These are phyloP conservation scores for Suillus sp. DNA, from an alignment of 768 basidiomycete genomes.

Conservation along the genomic window DNA sequence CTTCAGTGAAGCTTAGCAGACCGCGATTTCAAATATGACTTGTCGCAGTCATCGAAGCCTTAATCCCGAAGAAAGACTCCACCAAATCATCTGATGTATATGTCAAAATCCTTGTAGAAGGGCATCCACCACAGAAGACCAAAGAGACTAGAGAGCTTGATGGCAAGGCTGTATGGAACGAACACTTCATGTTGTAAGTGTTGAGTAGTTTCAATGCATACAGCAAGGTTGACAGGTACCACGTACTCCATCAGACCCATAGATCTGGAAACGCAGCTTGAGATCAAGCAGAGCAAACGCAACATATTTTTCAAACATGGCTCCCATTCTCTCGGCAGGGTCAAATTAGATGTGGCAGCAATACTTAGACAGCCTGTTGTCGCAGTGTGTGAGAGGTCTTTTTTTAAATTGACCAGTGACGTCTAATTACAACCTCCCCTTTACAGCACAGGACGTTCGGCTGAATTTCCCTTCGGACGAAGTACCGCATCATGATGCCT, in stretches of 20 bases:
- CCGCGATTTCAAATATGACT: not conserved
- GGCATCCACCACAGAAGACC: slow-evolving; percentile 3
- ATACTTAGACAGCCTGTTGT: not conserved
- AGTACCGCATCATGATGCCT: not conserved
- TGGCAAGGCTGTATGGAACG: slow-evolving; percentile 4
- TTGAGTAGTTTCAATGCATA: not conserved
- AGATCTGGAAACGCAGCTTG: not conserved
- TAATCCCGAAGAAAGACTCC: slow-evolving; percentile 5
- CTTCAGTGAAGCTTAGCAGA: not conserved
- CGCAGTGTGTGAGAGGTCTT: not conserved
- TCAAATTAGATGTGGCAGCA: slow-evolving; percentile 1
- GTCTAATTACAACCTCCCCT: not conserved
- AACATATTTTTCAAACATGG: not conserved
- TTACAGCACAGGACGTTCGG: not conserved
- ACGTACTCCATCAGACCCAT: not conserved
- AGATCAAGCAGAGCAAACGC: slow-evolving; percentile 5
- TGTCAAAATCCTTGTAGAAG: slow-evolving; percentile 1
- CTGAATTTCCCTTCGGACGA: slow-evolving; percentile 5
- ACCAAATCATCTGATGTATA: slow-evolving; percentile 2
- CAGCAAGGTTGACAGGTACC: not conserved
- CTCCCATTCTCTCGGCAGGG: slow-evolving; percentile 3
- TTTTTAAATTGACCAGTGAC: not conserved
- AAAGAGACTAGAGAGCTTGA: not conserved
- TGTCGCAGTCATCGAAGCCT: slow-evolving; percentile 3
- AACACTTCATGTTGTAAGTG: slow-evolving; percentile 6